Percentiles rank a stretch among this genome's conserved stretches.
These are phyloP conservation scores for Verticillium longisporum DNA, from an alignment of 2,329 filamentous ascomycete species.

Conservation along the genomic window DNA sequence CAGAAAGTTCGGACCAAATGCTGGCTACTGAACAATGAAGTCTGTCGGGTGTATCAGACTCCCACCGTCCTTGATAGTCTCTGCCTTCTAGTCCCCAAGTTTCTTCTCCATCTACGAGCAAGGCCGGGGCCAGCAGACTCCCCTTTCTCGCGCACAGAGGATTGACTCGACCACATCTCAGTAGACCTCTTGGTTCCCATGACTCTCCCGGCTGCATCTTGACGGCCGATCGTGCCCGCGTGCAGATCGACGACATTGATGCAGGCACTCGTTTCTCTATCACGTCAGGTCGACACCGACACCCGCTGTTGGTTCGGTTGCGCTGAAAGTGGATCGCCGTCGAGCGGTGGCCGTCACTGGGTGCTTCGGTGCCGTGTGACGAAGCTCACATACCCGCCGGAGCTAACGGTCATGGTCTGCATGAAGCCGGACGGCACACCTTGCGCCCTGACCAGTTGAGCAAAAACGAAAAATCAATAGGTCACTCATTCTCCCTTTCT, in stretches of 20 bases:
- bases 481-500: background rate
- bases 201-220: background rate
- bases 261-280: background rate
- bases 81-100: background rate
- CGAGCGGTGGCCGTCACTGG: background rate
- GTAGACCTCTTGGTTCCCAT: background rate
- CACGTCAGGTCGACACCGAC: background rate
- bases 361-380: constrained; percentile 8
- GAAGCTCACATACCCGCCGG: constrained; percentile 14
- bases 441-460: constrained; percentile 2
- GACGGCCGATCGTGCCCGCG: background rate
- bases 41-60: background rate
- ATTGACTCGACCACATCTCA: background rate
- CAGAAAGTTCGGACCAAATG: no score
- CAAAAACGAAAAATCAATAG: background rate
- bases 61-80: background rate
- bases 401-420: constrained; percentile 9
- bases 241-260: background rate
- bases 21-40: no score
- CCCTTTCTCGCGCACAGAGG: background rate
- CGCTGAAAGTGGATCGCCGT: background rate
- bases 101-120: background rate
- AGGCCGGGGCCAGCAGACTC: background rate
- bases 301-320: background rate
- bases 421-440: constrained; percentile 7